These are phyloP conservation scores for Chlamydomonas eustigma DNA, from an alignment of 139 green algal genomes.

Conservation along the genomic window DNA sequence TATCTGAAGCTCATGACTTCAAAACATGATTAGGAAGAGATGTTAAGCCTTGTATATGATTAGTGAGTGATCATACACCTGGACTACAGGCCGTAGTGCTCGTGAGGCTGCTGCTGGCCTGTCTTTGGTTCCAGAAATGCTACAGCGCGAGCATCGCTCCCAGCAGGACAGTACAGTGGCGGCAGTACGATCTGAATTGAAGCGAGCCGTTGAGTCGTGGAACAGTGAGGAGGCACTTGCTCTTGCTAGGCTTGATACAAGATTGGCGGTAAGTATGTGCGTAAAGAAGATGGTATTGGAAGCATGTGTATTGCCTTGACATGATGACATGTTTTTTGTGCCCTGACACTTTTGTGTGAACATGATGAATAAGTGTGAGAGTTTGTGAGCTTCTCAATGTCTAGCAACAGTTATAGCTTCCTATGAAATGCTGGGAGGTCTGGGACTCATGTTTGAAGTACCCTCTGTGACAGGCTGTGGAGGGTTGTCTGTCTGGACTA, in stretches of 20 bases:
- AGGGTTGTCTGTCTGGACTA: constrained; percentile 49
- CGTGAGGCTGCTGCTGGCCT: constrained; percentile 31
- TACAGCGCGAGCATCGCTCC: constrained; percentile 23
- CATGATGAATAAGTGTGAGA: no score
- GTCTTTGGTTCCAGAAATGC: constrained; percentile 23
- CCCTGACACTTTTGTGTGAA: neutral
- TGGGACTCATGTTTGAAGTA: neutral
- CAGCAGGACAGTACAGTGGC: constrained; percentile 24
- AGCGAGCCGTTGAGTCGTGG: constrained; percentile 17
- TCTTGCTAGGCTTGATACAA: constrained; percentile 37
- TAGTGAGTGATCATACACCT: no score
- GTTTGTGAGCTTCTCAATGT: no score
- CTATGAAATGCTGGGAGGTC: neutral
- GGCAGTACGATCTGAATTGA: constrained; percentile 32
- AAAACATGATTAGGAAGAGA: no score
- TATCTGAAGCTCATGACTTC: no score
- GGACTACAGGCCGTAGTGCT: neutral
- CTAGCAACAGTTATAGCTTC: no score
- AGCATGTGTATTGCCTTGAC: neutral
- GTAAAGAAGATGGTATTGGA: neutral
- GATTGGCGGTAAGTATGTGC: constrained; percentile 35
- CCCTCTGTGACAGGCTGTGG: constrained; percentile 34
- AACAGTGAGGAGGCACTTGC: constrained; percentile 31
- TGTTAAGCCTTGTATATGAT: no score
- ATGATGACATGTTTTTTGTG: neutral